Percentiles rank a stretch among this genome's conserved stretches.
Conservation (phyloP, 2,329 filamentous ascomycete species). For the Purpureocillium takamizusanense region DNA sequence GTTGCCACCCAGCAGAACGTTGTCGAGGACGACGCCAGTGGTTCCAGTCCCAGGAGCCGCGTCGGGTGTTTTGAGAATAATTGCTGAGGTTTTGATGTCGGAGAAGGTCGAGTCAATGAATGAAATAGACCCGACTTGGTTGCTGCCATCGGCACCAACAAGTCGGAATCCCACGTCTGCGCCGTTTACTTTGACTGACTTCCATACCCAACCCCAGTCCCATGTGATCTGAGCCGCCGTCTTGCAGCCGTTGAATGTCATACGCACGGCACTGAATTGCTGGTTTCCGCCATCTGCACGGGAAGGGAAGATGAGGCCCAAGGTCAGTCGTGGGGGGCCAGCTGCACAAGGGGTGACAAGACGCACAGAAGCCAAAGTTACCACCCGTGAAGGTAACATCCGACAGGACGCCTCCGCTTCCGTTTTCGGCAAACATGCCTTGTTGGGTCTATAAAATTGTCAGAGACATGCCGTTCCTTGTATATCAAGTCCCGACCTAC, state of each 20-base stretch:
- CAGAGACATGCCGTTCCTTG: no score
- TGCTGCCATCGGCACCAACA: conserved; percentile 3
- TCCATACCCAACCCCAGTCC: conserved; percentile 57
- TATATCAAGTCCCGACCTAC: no score
- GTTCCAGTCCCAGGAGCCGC: no score
- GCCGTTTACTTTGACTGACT: not conserved
- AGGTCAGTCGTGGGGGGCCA: no score
- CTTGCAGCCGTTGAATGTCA: conserved; percentile 55
- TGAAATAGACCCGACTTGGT: conserved; percentile 9
- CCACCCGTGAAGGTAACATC: conserved; percentile 57
- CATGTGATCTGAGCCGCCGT: conserved; percentile 61
- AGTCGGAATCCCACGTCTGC: not conserved
- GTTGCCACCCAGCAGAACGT: no score
- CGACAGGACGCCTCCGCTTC: conserved; percentile 32
- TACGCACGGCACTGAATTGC: conserved; percentile 60
- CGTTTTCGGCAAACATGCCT: conserved; percentile 20
- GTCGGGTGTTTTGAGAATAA: no score
- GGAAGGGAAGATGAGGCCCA: no score
- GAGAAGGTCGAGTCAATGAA: not conserved
- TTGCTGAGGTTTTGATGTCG: not conserved
- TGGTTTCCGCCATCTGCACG: conserved; percentile 39
- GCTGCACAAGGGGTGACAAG: no score
- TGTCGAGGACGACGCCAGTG: no score
- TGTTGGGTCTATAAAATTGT: conserved; percentile 1
- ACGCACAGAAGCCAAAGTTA: conserved; percentile 32